Base-by-base conservation (phyloP, 208 protist genomes). In the Leptomonas pyrrhocoris region DNA sequence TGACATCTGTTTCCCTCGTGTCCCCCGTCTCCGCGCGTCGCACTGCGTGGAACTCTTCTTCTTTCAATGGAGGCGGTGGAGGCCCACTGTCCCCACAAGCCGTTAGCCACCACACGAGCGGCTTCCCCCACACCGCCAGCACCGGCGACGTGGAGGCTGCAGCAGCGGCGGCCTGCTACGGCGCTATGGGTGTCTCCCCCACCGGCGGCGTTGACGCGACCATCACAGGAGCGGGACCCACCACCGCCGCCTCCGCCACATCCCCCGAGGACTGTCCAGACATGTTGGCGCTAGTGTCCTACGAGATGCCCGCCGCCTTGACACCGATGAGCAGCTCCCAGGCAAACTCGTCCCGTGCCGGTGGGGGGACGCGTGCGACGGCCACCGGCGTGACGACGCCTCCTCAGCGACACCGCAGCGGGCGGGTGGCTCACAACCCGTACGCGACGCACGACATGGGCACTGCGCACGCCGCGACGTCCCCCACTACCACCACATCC, bases 361-460 rank as follows among this genome's bases (percentile, higher is more conserved):
- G 2, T 19, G n/a, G 54, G 16, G 28, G 28, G 25, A 31, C 31
- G 23, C 21, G 31, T 38, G 51, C 15, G 21, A 48, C 6, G 9
- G 38, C 21, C 0, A 42, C 53, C 0, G 25, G 28, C n/a, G 42
- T 62, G 28, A 45, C 45, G 12, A 54, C 31, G 2, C 56, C 65
- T 0, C 31, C 27, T 27, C 67, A 65, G 48, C 66, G 66, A 27
- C 19, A 61, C 31, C 56, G 38, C 38, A 64, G 67, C 23, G 56
- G 48, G 18, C 67, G 67, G 19, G 40, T 73, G 7, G 64, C 67
- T 23, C 67, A 73, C 57, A 73, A 73, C 51, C 67, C 67, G 9
- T 73, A 73, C 67, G 40, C 66, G 12, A 63, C 34, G 8, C 31
- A 43, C 23, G 25, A 25, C 38, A 18, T 43, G 43, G n/a, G 25